Percentiles rank a stretch among this genome's conserved stretches.
Evolutionary conservation across 2,329 filamentous ascomycete species (phyloP).

Genomic region (Xylaria sp.): DNA sequence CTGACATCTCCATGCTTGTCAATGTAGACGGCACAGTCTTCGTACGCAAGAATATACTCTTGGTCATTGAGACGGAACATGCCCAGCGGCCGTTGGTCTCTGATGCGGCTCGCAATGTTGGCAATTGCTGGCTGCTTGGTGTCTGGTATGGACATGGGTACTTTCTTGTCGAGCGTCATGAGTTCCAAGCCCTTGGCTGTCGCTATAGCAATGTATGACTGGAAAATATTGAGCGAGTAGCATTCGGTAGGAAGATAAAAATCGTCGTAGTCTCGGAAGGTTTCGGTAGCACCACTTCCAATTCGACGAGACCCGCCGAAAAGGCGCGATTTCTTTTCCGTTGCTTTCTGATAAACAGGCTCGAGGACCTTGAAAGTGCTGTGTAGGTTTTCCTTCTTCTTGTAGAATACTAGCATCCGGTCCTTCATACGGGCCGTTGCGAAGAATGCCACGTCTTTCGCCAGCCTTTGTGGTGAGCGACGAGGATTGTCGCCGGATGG

Average conservation of each 20-base stretch:
- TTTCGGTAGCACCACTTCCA: conserved; percentile 79
- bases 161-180: conserved; percentile 96
- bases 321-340: conserved; percentile 79
- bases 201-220: conserved; percentile 89
- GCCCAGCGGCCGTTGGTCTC: conserved; percentile 84
- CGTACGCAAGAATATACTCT: conserved; percentile 93
- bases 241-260: conserved; percentile 98
- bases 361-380: conserved; percentile 98
- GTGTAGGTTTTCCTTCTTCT: conserved; percentile 90
- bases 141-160: conserved; percentile 92
- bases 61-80: conserved; percentile 96
- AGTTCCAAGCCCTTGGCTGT: conserved; percentile 95
- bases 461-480: conserved; percentile 90
- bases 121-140: conserved; percentile 80
- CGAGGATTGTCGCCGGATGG: conserved; percentile 76
- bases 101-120: conserved; percentile 85
- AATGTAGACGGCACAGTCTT: conserved; percentile 96
- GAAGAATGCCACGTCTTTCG: conserved; percentile 96
- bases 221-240: conserved; percentile 95
- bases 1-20: conserved; percentile 98
- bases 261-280: conserved; percentile 98
- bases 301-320: conserved; percentile 68
- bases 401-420: conserved; percentile 92
- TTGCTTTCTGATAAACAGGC: conserved; percentile 91
- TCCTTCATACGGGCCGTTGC: conserved; percentile 98